A percentile compares a stretch with the other conserved stretches of the same genome.
phyloP scores from a whole-genome alignment of 768 basidiomycete species.

The Paxillus involutus region DNA sequence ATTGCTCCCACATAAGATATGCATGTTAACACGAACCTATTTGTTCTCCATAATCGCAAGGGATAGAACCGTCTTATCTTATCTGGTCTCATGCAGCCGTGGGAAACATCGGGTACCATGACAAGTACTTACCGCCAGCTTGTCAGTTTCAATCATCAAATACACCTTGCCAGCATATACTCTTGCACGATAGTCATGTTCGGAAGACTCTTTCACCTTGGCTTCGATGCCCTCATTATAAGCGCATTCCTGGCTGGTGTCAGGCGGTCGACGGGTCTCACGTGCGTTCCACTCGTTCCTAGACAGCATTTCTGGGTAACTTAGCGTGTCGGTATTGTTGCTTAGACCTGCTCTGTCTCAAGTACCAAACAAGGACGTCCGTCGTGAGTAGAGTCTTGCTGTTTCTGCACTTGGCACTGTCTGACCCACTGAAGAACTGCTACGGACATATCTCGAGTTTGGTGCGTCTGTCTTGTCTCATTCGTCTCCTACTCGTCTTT shows the following conservation, averaged over 20 bases:
- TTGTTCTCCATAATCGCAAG: background rate
- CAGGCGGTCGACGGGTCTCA: constrained; percentile 79
- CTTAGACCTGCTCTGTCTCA: constrained; percentile 68
- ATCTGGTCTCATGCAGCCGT: constrained; percentile 5
- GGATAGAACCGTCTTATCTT: background rate
- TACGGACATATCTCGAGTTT: constrained; percentile 77
- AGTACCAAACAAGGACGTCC: constrained; percentile 86
- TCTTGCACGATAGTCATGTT: constrained; percentile 19
- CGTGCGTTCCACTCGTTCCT: constrained; percentile 50
- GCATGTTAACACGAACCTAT: background rate
- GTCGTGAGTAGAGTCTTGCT: constrained; percentile 55
- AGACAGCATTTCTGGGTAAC: background rate
- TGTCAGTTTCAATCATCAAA: background rate
- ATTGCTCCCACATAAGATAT: no score
- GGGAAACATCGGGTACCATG: constrained; percentile 9
- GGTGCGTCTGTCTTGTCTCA: constrained; percentile 44
- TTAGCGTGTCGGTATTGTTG: background rate
- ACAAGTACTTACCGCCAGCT: background rate
- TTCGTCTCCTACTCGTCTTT: background rate
- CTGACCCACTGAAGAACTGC: constrained; percentile 48
- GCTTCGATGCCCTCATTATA: constrained; percentile 76
- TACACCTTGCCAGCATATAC: background rate
- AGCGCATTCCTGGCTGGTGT: constrained; percentile 84
- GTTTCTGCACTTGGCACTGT: background rate
- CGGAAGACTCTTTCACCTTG: constrained; percentile 53